Evolutionary conservation across 441 rosid genomes (phyloP), one percentile per base, ranked within the genome.

Genomic region (Arabidopsis lyrata): DNA sequence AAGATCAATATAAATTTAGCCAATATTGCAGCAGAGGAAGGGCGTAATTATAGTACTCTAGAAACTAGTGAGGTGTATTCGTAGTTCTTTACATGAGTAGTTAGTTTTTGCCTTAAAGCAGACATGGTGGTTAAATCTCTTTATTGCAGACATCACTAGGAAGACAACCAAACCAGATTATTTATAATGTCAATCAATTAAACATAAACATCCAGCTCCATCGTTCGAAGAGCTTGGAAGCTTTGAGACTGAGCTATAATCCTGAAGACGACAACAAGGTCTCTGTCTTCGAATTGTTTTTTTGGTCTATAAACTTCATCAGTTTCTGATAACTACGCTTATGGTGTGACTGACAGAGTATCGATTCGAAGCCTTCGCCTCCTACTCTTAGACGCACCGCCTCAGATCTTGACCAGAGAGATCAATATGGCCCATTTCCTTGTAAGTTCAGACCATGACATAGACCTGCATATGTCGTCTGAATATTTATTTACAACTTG

Each of bases 21-120:
- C 14, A 41, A 24, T 24, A 42, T 61, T 24, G 49, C 49, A 24
- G 6, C 50, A 61, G 49, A 41, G 66, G 66, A 61, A 41, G 20
- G 35, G 12, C 32, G 66, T 4, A 22, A 31, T 27, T 22, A 22
- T 2, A 4, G 0, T 54, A 35, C 3, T 18, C 13, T 2, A 5
- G 24, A n/a, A 29, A 15, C 29, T 18, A 39, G 13, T 29, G 14
- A 31, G 63, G 74, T 59, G 52, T 38, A 42, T 27, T 59, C 39
- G n/a, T 58, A 47, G 14, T 69, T 70, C 66, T 22, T 22, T 22
- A 24, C 20, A 31, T 31, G 18, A 58, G 35, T 41, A 14, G 50
- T 38, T 41, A 14, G 50, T 38, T 22, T 27, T 41, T 22, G 12
- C 2, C 35, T 61, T 22, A 24, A 41, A 9, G 34, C 11, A 41